Evolutionary conservation across 148 eudicot species (phyloP), one percentile per base, ranked within the genome.

Genomic region (Rhododendron ferrugineum): DNA sequence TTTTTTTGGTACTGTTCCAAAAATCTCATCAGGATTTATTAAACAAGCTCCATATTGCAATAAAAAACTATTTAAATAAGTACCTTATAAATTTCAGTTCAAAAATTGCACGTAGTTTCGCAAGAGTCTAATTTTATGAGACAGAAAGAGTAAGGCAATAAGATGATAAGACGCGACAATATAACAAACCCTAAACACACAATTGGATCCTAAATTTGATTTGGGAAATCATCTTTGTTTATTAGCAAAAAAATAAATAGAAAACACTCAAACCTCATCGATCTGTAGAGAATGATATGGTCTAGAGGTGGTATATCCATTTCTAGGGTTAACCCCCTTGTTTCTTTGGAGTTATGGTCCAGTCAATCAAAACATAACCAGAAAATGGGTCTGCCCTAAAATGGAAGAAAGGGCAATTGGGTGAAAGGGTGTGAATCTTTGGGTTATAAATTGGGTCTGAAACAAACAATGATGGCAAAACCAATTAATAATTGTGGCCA

Each of bases 401-500:
- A 81, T 75, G 73, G 77, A 79, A 86, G 60, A 66, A 83, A 68
- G 75, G 44, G 81, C 40, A 50, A 64, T 82, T 70, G 60, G 84
- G 75, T 54, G 64, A 47, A 47, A 56, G 50, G 42, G 77, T 70
- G 68, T 73, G 85, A 84, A 74, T 84, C 85, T 74, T 50, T 74
- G 80, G 78, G 66, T 16, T 86, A 44, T 76, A 82, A 86, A 47
- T 87, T 77, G 32, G 79, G 86, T 79, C 85, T 73, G 83, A 78
- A 83, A 86, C 85, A 77, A 64, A 78, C 85, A 86, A 83, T 86
- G 88, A 83, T 86, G 88, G 54, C 81, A 86, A 86, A 52, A 64
- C 60, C 78, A 62, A 86, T 64, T 66, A 34, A 86, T 86, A 77
- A 84, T 82, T 66, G 28, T 26, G 73, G 81, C 40, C 66, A 11